A percentile compares a stretch with the other conserved stretches of the same genome.
Conservation (phyloP, 352 stramenopile species). For the Phytophthora europaea region DNA sequence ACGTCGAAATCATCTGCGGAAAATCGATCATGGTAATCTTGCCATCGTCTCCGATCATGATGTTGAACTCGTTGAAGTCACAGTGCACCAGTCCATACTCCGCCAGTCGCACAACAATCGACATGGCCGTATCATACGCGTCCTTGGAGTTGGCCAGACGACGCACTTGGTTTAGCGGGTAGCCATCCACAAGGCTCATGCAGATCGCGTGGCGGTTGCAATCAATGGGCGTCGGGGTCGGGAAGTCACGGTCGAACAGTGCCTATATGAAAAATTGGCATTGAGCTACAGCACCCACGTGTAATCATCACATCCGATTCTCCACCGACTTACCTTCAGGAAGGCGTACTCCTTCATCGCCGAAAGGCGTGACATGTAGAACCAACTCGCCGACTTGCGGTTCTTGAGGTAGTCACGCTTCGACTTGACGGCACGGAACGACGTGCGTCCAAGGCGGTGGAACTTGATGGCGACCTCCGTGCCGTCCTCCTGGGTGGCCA, state of each 20-base stretch:
- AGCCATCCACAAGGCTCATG: conserved; percentile 97
- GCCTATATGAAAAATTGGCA: conserved; percentile 49
- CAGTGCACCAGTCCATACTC: conserved; percentile 99
- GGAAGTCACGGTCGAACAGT: conserved; percentile 97
- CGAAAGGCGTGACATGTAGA: conserved; percentile 99
- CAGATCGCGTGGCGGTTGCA: conserved; percentile 98
- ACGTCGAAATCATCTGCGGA: conserved; percentile 99
- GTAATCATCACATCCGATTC: background rate
- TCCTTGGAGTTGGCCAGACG: conserved; percentile 93
- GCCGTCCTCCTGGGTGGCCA: conserved; percentile 94
- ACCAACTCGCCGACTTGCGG: conserved; percentile 96
- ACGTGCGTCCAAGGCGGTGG: conserved; percentile 99
- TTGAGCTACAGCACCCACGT: background rate
- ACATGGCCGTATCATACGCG: conserved; percentile 96
- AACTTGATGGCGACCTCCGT: conserved; percentile 99
- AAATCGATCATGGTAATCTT: conserved; percentile 99
- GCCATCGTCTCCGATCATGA: conserved; percentile 96
- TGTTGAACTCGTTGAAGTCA: conserved; percentile 99
- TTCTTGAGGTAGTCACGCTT: conserved; percentile 99
- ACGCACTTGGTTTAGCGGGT: conserved; percentile 97
- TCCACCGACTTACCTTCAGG: conserved; percentile 87
- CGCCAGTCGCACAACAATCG: conserved; percentile 97
- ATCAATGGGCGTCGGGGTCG: conserved; percentile 97
- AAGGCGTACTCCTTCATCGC: conserved; percentile 99
- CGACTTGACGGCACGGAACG: conserved; percentile 97